Evolutionary conservation across 1,284 basidiomycete species (phyloP).

Genomic region (Neolentinus lepideus): DNA sequence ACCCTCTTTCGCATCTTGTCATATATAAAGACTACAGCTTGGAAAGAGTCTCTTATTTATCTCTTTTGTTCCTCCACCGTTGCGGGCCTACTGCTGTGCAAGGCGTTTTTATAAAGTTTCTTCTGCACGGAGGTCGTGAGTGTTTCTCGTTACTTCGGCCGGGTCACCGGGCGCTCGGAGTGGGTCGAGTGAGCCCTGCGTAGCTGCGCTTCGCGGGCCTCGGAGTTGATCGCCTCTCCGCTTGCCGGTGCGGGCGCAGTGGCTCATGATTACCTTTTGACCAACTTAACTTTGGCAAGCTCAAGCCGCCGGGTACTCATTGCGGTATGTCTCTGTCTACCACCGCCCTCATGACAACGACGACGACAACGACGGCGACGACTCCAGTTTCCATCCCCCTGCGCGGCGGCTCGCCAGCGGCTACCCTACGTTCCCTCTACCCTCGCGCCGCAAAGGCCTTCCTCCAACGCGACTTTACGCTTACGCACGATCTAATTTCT

Average conservation of each 20-base stretch:
- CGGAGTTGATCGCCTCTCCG: not conserved
- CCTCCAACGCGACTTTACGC: slow-evolving; percentile 56
- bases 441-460: slow-evolving; percentile 70
- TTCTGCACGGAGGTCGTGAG: too few species aligned
- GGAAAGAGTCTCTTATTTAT: too few species aligned
- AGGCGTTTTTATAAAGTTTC: too few species aligned
- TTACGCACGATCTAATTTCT: slow-evolving; percentile 55
- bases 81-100: too few species aligned
- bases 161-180: too few species aligned
- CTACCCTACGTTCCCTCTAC: slow-evolving; percentile 62
- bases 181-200: too few species aligned
- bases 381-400: not conserved
- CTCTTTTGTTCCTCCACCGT: too few species aligned
- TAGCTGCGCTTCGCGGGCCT: too few species aligned
- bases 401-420: slow-evolving; percentile 13
- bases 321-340: not conserved
- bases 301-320: not conserved
- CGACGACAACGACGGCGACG: not conserved
- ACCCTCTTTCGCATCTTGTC: too few species aligned
- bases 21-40: too few species aligned
- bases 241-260: not conserved
- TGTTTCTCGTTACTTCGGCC: too few species aligned
- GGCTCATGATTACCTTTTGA: not conserved
- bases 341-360: not conserved
- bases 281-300: not conserved